These are phyloP conservation scores for Taphrina betulina DNA, from an alignment of 1,139 yeast genomes.

Conservation along the genomic window DNA sequence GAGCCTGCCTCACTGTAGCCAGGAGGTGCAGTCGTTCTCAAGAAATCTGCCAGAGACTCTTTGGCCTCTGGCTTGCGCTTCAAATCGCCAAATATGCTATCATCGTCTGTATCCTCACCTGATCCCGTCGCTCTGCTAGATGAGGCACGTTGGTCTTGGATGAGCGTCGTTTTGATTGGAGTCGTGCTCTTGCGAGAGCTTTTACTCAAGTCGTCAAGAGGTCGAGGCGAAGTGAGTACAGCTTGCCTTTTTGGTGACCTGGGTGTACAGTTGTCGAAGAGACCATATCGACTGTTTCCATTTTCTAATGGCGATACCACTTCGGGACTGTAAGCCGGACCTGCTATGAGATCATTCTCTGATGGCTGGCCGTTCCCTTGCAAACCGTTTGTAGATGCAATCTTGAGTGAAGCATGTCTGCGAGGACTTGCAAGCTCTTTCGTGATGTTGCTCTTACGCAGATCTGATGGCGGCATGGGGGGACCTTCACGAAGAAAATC, in stretches of 20 bases:
- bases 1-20: background rate
- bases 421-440: background rate
- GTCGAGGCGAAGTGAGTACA: background rate
- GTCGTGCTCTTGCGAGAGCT: no score
- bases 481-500: constrained; percentile 16
- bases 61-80: constrained; percentile 18
- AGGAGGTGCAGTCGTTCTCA: constrained; percentile 15
- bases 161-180: background rate
- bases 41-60: constrained; percentile 28
- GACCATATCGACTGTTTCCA: no score
- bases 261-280: no score
- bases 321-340: constrained; percentile 28
- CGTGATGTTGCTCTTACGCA: background rate
- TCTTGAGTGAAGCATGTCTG: background rate
- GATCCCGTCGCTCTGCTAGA: background rate
- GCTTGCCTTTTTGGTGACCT: no score
- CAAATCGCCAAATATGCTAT: constrained; percentile 16
- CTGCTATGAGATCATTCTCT: constrained; percentile 19
- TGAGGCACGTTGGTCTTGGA: constrained; percentile 3
- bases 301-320: no score
- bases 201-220: no score
- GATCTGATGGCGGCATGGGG: constrained; percentile 7
- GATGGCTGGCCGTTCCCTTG: background rate
- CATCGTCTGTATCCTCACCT: constrained; percentile 24
- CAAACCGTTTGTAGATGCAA: background rate